Evolutionary conservation across 2,329 filamentous ascomycete species (phyloP).

Genomic region (Botrytis byssoidea): DNA sequence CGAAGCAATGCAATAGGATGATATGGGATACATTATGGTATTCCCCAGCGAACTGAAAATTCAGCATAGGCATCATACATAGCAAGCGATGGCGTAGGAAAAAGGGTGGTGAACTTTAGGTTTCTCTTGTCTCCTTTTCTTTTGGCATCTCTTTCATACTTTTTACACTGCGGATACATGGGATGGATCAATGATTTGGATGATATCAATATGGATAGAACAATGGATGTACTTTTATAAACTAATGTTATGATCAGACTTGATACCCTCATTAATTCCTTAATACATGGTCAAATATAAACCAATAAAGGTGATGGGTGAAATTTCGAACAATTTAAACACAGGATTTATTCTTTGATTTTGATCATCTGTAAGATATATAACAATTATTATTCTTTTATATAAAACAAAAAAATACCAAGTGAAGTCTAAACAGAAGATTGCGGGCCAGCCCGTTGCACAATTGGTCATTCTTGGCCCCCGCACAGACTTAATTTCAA

Average conservation of each 20-base stretch:
- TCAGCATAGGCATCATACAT: slow-evolving; percentile 9
- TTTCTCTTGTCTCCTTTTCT: neutral
- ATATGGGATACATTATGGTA: slow-evolving; percentile 2
- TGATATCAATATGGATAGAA: slow-evolving; percentile 9
- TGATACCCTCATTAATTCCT: slow-evolving; percentile 14
- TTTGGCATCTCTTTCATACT: neutral
- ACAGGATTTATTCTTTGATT: neutral
- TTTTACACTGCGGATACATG: neutral
- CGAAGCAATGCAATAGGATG: neutral
- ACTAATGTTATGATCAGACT: slow-evolving; percentile 2
- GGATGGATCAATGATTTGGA: neutral
- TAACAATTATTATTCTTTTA: neutral
- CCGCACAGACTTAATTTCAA: slow-evolving; percentile 7
- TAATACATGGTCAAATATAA: neutral
- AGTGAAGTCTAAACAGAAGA: neutral
- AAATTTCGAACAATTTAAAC: neutral
- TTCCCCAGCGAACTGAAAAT: neutral
- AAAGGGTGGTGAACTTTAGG: neutral
- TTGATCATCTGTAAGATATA: neutral
- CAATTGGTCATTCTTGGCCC: slow-evolving; percentile 10
- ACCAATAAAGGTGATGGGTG: neutral
- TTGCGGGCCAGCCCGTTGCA: slow-evolving; percentile 17
- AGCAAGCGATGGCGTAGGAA: slow-evolving; percentile 20
- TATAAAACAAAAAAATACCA: neutral
- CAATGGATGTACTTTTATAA: slow-evolving; percentile 18